Base-by-base conservation (phyloP, 192 early-diverging fungal species). In the Coemansia sp. region DNA sequence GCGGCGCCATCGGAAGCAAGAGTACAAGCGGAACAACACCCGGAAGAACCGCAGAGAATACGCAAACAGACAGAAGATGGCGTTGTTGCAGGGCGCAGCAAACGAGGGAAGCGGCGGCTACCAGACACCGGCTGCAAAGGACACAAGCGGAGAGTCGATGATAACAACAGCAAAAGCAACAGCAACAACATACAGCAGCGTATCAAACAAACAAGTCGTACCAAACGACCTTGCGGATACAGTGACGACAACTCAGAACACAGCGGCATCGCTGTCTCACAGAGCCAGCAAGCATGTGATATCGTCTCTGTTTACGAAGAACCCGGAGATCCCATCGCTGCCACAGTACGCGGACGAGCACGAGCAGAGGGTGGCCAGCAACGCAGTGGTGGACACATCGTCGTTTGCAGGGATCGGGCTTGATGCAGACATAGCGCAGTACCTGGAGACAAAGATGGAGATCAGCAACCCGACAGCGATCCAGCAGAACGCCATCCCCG, bases 391-490 rank as follows among this genome's bases (percentile, higher is more conserved):
- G 7, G 75, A 82, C 52, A 68, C 71, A 17, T 78, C 73, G 41
- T 82, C 82, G 4, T 96, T 98, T 74, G 72, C 70, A 13, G 87
- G 87, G 14, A 85, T 95, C 17, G 94, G 94, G 7, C 65, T 99
- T 23, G 82, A 92, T 52, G 19, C 81, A 6, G 84, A 92, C 50
- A 78, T 99, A 37, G 75, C 79, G 19, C 57, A 68, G 19, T 90
- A 92, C 56, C 69, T 99, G 61, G 55, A 76, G 17, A 60, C 64
- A 20, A 94, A 97, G 53, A 82, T 97, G 65, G 78, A 80, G 6
- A 85, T 97, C n/a, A 71, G 67, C 6, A 83, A 74, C 31, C 96
- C 97, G 6, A 99, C 97, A 2, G 82, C 81, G 22, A 96, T 99
- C 64, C 97, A 99, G 75, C 78, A 83, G 44, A 87, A 89, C 34